Base-by-base conservation (phyloP, 345 rosid species). In the Gossypium turneri region DNA sequence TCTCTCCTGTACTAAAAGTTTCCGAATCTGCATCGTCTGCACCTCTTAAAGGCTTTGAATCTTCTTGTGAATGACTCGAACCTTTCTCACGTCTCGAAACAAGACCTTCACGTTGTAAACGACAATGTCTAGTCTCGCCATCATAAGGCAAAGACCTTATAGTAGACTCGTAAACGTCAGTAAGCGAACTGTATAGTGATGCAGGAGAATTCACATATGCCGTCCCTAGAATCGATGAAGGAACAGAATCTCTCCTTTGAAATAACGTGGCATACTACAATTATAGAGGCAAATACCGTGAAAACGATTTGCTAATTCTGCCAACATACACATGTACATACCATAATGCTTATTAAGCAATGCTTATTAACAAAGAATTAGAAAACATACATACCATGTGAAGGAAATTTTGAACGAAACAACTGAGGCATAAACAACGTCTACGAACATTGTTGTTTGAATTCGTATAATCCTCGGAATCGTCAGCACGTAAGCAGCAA, bases 71-170 rank as follows among this genome's bases (percentile, higher is more conserved):
- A 79, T 94, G 94, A 79, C 93, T 88, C 60, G 97, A 90, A 68
- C 97, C 97, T 80, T 92, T 92, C 76, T 92, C 97, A 20, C 85
- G 90, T 62, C 92, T 83, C 52, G 94, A 83, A 73, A 89, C 7
- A 34, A 34, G 41, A 34, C 41, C 41, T 34, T 5, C 41, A 34
- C 41, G 41, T 6, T 34, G 41, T 81, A 71, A 78, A 60, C 85
- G 77, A 24, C 82, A 79, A 70, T 73, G 83, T 84, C 91, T 85
- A 50, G 94, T 90, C 76, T 92, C 95, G 15, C 82, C 83, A 77
- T 92, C 97, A 79, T 94, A 94, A 83, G 98, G 97, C 82, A 94
- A 73, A 47, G 98, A 97, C 83, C 97, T 86, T 65, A 97, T 97
- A 77, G 98, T 94, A 83, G 98, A 89, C 44, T 84, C 94, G 72